Percentiles rank a stretch among this genome's conserved stretches.
These are phyloP conservation scores for Neofusicoccum laricinum DNA, from an alignment of 2,329 filamentous ascomycete species.

Conservation along the genomic window DNA sequence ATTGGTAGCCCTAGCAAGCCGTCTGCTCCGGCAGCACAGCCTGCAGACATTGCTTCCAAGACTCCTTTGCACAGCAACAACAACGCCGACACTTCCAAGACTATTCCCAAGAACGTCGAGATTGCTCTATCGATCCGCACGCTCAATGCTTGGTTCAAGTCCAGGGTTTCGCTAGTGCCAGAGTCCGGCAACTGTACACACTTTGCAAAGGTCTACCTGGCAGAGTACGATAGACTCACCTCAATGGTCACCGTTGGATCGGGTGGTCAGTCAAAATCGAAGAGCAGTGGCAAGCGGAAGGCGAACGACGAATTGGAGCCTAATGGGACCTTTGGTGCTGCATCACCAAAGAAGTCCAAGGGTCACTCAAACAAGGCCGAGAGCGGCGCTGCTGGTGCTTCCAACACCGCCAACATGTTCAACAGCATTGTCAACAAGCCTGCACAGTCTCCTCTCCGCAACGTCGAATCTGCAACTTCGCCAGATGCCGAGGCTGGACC, in stretches of 20 bases:
- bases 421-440: slow-evolving; percentile 14
- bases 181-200: neutral
- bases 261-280: neutral
- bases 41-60: neutral
- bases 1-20: neutral
- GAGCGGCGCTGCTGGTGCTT: neutral
- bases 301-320: neutral
- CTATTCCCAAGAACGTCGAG: neutral
- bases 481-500: neutral
- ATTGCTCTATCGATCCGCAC: neutral
- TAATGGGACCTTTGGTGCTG: neutral
- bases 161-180: neutral
- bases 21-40: neutral
- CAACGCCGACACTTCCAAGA: neutral
- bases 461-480: neutral
- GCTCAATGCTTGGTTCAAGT: neutral
- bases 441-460: neutral
- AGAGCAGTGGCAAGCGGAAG: slow-evolving; percentile 3
- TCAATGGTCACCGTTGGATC: neutral
- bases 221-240: neutral
- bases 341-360: slow-evolving; percentile 9
- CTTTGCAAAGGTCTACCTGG: neutral
- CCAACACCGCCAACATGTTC: slow-evolving; percentile 14
- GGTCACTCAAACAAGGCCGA: neutral
- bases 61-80: neutral